Evolutionary conservation across 164 flowering plant genomes (phyloP), one percentile per base, ranked within the genome.

Genomic region (Houttuynia cordata): DNA sequence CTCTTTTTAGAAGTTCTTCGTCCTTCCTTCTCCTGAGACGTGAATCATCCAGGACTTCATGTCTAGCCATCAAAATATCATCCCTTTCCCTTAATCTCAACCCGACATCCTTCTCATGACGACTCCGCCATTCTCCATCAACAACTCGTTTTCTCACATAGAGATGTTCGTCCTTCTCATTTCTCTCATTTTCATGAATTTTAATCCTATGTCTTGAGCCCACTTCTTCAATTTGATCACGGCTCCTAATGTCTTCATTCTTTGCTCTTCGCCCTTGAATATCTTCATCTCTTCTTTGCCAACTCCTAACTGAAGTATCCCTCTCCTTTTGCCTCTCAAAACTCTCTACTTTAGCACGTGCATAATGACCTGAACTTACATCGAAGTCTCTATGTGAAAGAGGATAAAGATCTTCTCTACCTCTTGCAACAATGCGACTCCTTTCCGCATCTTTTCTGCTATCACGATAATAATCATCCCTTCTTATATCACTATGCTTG

Each of bases 271-370:
- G 84, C 54, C 75, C 68, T 65, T 77, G 83, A 47, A 67, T 61
- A 59, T 82, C 88, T 3, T 83, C 96, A 61, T 88, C 94, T 77
- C 86, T 77, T 53, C 77, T 70, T 65, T 75, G 91, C 83, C 80
- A 75, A 64, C 64, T 56, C 49, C 75, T 79, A 62, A 75, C 84
- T 68, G 83, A 58, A 74, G 47, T 61, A 45, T 80, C 88, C 61
- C 84, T 76, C 69, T 87, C 96, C 75, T 78, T 83, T 64, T 80
- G 75, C 73, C 81, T 71, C 51, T 91, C 96, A 62, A 71, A 65
- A 60, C 74, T 75, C 61, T 82, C 92, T 62, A 66, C 19, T 71
- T 77, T 88, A 61, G 54, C 37, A 58, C 67, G 82, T 56, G 71
- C 62, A 51, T 67, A 69, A 61, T 72, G 73, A 18, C 73, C 61